Evolutionary conservation across 495 filamentous ascomycete genomes (phyloP).

Genomic region (Neurospora sp.): DNA sequence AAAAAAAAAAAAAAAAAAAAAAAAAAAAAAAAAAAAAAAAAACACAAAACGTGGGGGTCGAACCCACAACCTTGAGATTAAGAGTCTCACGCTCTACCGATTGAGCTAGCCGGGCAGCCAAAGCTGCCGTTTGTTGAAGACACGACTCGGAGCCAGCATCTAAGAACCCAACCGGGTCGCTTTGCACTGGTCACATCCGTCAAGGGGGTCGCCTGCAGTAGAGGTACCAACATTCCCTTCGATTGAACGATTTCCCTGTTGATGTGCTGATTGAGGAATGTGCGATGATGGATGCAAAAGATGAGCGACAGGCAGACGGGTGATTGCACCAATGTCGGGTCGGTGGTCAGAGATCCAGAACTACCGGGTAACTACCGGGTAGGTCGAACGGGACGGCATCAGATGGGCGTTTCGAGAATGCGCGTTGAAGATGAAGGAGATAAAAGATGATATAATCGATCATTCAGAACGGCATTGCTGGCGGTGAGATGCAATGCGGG

Average conservation of each 20-base stretch:
- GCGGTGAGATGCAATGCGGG: neutral
- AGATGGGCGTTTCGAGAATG: neutral
- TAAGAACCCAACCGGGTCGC: neutral
- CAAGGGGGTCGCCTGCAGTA: neutral
- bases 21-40: too few species aligned
- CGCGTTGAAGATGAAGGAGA: neutral
- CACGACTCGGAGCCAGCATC: neutral
- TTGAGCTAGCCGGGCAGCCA: slow-evolving; percentile 47
- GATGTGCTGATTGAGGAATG: neutral
- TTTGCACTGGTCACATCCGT: neutral
- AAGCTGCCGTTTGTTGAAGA: neutral
- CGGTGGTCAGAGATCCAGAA: neutral
- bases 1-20: neutral
- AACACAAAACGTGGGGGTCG: neutral
- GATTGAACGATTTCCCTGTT: neutral
- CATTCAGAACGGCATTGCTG: neutral
- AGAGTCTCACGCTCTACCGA: slow-evolving; percentile 69
- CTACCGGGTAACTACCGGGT: neutral
- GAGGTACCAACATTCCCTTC: neutral
- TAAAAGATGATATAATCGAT: neutral
- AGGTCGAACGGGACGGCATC: neutral
- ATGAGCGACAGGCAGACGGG: neutral
- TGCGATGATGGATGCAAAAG: neutral
- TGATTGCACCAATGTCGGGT: neutral
- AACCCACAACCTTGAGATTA: slow-evolving; percentile 21